phyloP scores from a whole-genome alignment of 805 yeast species.

The Komagataella pseudopastoris region DNA sequence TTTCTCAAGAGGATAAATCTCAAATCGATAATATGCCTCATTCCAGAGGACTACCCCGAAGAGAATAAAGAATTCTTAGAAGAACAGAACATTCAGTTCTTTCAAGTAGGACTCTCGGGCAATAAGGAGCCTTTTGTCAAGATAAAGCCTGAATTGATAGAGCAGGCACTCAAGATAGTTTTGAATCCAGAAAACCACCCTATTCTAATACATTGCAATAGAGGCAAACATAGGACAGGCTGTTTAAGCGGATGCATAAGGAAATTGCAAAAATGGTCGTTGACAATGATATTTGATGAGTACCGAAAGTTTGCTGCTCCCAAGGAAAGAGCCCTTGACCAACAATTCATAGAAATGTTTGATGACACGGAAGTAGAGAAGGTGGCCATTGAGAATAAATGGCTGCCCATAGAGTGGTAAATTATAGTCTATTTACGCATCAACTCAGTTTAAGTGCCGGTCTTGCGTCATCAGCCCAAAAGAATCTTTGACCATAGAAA shows the following conservation, averaged over 20 bases:
- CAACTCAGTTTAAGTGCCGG: not conserved
- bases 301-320: conserved; percentile 92
- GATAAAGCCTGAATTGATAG: conserved; percentile 48
- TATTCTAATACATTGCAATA: conserved; percentile 81
- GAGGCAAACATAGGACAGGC: conserved; percentile 96
- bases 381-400: conserved; percentile 34
- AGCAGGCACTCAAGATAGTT: conserved; percentile 70
- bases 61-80: conserved; percentile 56
- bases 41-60: conserved; percentile 84
- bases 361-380: conserved; percentile 49
- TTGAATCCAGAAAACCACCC: conserved; percentile 85
- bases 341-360: conserved; percentile 86
- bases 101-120: conserved; percentile 88
- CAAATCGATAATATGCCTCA: conserved; percentile 67
- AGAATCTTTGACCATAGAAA: conserved; percentile 58
- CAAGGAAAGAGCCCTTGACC: conserved; percentile 89
- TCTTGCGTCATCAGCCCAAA: conserved; percentile 18
- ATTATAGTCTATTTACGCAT: not conserved
- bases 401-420: conserved; percentile 65
- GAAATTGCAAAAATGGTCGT: conserved; percentile 81
- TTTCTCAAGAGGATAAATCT: conserved; percentile 51
- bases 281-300: conserved; percentile 91
- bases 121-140: conserved; percentile 91
- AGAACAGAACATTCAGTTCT: conserved; percentile 49
- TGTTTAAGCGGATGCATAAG: conserved; percentile 90